Conservation (phyloP, 2,329 filamentous ascomycete species). For the Beauveria asiatica region DNA sequence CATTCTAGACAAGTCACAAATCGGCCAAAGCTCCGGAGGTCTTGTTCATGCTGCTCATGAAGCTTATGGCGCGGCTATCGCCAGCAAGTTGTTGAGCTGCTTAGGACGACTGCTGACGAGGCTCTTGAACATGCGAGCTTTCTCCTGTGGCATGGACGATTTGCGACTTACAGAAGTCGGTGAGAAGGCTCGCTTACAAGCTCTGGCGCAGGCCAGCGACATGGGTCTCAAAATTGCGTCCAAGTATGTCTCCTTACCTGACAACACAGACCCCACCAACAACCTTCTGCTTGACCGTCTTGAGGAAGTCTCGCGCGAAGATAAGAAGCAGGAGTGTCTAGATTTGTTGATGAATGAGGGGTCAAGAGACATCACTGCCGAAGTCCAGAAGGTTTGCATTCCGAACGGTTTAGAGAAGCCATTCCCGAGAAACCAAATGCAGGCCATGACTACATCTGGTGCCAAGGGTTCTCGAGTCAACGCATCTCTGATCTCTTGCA, state of each 20-base stretch:
- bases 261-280: conserved; percentile 54
- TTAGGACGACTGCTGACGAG: conserved; percentile 84
- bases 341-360: conserved; percentile 76
- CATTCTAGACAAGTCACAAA: conserved; percentile 91
- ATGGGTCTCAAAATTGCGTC: conserved; percentile 75
- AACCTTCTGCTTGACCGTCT: conserved; percentile 67
- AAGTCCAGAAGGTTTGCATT: conserved; percentile 70
- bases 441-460: conserved; percentile 94
- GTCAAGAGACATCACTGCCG: conserved; percentile 63
- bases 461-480: conserved; percentile 92
- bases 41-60: conserved; percentile 91
- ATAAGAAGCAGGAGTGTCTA: conserved; percentile 82
- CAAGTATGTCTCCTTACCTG: conserved; percentile 77
- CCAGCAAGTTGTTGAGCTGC: conserved; percentile 81
- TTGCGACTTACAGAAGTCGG: conserved; percentile 74
- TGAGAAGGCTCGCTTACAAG: conserved; percentile 60
- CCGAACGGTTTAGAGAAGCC: conserved; percentile 78
- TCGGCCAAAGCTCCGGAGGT: conserved; percentile 79
- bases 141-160: conserved; percentile 96
- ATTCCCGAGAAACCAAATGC: conserved; percentile 97
- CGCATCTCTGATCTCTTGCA: conserved; percentile 94
- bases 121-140: conserved; percentile 85
- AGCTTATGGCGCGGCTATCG: conserved; percentile 77
- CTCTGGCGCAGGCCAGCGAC: conserved; percentile 55
- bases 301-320: conserved; percentile 84